These are phyloP conservation scores for Aspergillus ellipticus DNA, from an alignment of 495 filamentous ascomycete genomes.

Conservation along the genomic window DNA sequence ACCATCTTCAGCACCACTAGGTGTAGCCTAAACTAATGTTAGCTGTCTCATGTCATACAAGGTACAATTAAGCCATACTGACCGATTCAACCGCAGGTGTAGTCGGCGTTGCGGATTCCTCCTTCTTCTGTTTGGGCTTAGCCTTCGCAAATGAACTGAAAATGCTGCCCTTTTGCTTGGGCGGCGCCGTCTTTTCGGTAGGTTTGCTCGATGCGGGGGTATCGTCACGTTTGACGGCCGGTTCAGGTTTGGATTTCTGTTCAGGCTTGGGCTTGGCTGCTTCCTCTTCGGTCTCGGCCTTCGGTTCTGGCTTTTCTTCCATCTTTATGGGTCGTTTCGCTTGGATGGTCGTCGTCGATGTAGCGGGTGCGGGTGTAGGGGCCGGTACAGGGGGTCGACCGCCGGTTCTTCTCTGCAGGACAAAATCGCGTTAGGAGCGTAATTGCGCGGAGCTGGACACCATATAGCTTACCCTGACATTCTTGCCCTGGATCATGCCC, in stretches of 20 bases:
- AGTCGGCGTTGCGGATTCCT: slow-evolving; percentile 42
- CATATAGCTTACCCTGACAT: slow-evolving; percentile 48
- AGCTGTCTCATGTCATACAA: not conserved
- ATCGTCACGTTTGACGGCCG: slow-evolving; percentile 18
- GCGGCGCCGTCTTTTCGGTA: slow-evolving; percentile 32
- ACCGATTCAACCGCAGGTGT: slow-evolving; percentile 36
- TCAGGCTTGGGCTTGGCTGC: not conserved
- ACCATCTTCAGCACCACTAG: slow-evolving; percentile 53
- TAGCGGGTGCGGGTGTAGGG: slow-evolving; percentile 18
- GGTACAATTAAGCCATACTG: slow-evolving; percentile 16
- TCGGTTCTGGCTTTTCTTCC: slow-evolving; percentile 20
- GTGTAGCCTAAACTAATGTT: slow-evolving; percentile 21
- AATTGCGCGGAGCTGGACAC: not conserved
- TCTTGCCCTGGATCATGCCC: slow-evolving; percentile 66
- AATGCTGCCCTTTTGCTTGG: slow-evolving; percentile 64
- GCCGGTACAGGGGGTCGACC: slow-evolving; percentile 29
- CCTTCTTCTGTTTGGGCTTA: slow-evolving; percentile 59
- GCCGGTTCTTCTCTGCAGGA: slow-evolving; percentile 46
- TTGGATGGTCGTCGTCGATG: slow-evolving; percentile 28
- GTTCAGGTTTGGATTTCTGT: slow-evolving; percentile 24
- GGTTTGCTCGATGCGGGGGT: slow-evolving; percentile 33
- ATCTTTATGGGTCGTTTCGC: slow-evolving; percentile 33
- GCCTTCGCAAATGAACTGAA: slow-evolving; percentile 84
- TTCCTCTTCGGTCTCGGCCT: slow-evolving; percentile 28
- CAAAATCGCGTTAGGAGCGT: slow-evolving; percentile 12